Conservation (phyloP, 495 filamentous ascomycete species). For the Copromyces sp. region DNA sequence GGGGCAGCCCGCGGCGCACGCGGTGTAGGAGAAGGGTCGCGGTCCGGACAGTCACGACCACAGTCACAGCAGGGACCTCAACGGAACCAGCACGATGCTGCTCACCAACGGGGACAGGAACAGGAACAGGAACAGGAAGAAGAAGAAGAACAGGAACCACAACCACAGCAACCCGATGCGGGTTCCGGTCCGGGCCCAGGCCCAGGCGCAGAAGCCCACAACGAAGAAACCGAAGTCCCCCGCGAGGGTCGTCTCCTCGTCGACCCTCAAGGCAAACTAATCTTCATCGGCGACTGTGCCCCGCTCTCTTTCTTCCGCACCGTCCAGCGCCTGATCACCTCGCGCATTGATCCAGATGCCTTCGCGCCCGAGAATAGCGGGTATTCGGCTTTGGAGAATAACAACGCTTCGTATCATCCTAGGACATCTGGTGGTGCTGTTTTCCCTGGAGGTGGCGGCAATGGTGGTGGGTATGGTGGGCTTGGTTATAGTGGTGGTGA, state of each 20-base stretch:
- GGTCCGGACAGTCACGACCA: neutral
- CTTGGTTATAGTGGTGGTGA: neutral
- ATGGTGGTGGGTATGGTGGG: neutral
- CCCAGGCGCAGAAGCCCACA: neutral
- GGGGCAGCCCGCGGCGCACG: neutral
- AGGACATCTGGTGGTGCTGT: neutral
- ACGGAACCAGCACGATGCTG: neutral
- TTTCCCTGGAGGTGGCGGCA: neutral
- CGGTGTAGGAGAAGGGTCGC: neutral
- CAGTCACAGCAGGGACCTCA: neutral
- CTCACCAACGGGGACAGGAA: neutral
- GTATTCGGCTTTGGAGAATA: constrained; percentile 53
- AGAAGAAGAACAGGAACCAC: neutral
- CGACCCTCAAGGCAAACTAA: constrained; percentile 48
- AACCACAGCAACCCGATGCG: neutral
- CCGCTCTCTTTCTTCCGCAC: constrained; percentile 60
- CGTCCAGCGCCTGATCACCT: constrained; percentile 55
- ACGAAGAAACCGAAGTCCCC: constrained; percentile 34
- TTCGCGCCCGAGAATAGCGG: constrained; percentile 56
- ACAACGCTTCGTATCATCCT: constrained; percentile 9
- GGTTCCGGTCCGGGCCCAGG: neutral
- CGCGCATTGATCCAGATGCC: constrained; percentile 48
- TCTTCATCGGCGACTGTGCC: constrained; percentile 61
- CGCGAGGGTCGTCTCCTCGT: constrained; percentile 43
- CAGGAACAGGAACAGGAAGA: neutral